Evolutionary conservation across 306 rosid genomes (phyloP), one percentile per base, ranked within the genome.

Genomic region (Trifolium subterraneum): DNA sequence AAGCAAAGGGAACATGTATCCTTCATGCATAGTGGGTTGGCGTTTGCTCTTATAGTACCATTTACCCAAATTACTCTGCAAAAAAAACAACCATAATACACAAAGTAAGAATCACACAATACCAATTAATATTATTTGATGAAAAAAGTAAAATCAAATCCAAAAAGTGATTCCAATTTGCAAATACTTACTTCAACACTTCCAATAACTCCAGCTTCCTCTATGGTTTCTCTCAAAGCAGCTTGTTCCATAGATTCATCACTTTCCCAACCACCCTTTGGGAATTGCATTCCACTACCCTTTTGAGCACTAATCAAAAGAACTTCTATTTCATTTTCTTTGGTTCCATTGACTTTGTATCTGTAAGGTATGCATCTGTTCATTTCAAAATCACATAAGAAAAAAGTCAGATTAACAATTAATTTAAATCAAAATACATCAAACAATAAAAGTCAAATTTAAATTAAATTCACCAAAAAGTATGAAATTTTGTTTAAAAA

Each of bases 211-310:
- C 98, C 98, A 61, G 98, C 98, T 86, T 93, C 98, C 79, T 93
- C 98, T 1, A 88, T 12, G 6, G 97, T 93, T 68, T 93, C 98
- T 66, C 98, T 88, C 60, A 38, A 31, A 70, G 98, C 98, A 16
- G 98, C 98, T n/a, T 81, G 87, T 62, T 87, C 93, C 76, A 81
- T 93, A 8, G 92, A 81, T 70, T 93, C 98, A 70, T 91, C 98
- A 61, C 22, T 31, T 77, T 93, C 98, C 98, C 98, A 93, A 76
- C 98, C 98, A n/a, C 98, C 98, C 96, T 93, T 93, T 38, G 97
- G 98, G 81, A 93, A 93, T 81, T 91, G 81, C 93, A 91, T 87
- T 83, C 84, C 96, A 79, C 78, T 58, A 45, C 97, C 92, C 23
- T 91, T 93, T 69, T 91, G 98, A 29, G 98, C 90, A 83, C 96